Conservation (phyloP, 305 asterid genomes). For the Coffea humblotiana region DNA sequence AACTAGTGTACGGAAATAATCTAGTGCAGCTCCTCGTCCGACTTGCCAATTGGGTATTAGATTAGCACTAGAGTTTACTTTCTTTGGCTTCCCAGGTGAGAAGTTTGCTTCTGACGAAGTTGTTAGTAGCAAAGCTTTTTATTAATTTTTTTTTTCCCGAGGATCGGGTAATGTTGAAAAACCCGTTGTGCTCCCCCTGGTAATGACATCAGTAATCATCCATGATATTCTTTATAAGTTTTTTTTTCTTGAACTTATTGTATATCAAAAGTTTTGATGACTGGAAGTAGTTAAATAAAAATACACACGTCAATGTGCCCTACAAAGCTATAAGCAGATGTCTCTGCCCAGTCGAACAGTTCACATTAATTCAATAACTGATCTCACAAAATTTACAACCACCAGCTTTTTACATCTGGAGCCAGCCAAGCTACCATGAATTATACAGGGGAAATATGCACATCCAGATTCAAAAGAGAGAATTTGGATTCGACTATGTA, state of each 20-base stretch:
- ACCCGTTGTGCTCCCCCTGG: not conserved
- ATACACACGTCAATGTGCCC: not conserved
- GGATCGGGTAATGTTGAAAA: not conserved
- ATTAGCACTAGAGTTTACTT: not conserved
- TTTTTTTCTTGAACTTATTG: too few species aligned
- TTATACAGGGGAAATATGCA: not conserved
- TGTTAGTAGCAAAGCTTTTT: not conserved
- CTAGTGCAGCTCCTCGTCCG: not conserved
- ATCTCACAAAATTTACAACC: not conserved
- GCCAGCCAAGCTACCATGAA: not conserved
- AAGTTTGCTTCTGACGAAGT: not conserved
- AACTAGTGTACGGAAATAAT: not conserved
- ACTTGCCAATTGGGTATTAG: not conserved
- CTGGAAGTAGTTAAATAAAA: not conserved
- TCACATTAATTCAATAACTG: not conserved
- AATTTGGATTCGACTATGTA: slow-evolving; percentile 12
- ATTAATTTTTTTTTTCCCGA: too few species aligned
- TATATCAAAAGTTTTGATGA: not conserved
- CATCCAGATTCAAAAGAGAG: not conserved
- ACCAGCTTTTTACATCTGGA: not conserved
- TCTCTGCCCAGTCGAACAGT: not conserved
- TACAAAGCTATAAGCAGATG: not conserved
- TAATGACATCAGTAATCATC: not conserved
- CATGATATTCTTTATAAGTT: not conserved
- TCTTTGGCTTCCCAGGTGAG: not conserved